Evolutionary conservation across 2,329 filamentous ascomycete genomes (phyloP).

Genomic region (Fusarium musae): DNA sequence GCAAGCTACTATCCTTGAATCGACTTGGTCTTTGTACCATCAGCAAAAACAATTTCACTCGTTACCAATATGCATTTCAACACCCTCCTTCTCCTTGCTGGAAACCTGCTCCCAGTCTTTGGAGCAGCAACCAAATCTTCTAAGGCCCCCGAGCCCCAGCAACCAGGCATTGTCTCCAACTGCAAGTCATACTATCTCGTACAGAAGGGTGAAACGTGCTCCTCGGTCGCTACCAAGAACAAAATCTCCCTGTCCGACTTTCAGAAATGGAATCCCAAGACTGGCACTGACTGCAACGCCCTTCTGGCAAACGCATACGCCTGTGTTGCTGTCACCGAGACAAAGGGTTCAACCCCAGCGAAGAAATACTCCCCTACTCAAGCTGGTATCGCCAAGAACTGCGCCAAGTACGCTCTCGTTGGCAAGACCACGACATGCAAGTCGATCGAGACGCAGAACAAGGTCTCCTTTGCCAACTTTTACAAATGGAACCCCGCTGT

Average conservation of each 20-base stretch:
- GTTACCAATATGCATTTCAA: neutral
- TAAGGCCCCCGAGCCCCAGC: neutral
- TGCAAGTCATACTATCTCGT: neutral
- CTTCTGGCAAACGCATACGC: neutral
- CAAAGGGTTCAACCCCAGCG: neutral
- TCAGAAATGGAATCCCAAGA: neutral
- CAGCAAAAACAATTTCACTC: neutral
- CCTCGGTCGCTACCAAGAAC: neutral
- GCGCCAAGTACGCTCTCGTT: neutral
- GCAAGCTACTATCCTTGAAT: too few species aligned
- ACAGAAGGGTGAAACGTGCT: neutral
- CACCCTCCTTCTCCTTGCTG: neutral
- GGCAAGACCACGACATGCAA: neutral
- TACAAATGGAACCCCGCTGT: neutral
- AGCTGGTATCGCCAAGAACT: neutral
- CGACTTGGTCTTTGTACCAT: fast-evolving
- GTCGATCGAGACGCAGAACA: neutral
- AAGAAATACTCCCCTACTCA: neutral
- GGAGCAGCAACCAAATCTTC: neutral
- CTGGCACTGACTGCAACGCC: neutral
- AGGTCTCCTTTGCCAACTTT: neutral
- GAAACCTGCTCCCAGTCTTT: neutral
- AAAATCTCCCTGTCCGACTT: neutral
- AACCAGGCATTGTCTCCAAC: neutral
- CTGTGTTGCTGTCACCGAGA: neutral